These are phyloP conservation scores for Trapa bicornis DNA, from an alignment of 345 rosid species.

Conservation along the genomic window DNA sequence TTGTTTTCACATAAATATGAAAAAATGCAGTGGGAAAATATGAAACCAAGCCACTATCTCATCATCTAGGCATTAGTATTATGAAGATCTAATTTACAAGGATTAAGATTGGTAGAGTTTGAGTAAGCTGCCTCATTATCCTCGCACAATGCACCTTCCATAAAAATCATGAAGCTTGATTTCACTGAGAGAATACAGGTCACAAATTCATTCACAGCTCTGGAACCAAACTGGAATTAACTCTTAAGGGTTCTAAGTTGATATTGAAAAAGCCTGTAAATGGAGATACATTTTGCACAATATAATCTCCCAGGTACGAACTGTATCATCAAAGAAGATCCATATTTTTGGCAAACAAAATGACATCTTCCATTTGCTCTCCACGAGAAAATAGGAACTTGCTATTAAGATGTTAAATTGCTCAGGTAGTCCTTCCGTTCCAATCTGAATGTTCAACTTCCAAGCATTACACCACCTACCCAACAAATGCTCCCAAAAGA, in stretches of 20 bases:
- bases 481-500: not conserved
- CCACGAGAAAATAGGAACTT: no score
- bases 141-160: not conserved
- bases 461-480: no score
- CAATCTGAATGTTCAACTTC: no score
- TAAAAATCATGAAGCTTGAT: not conserved
- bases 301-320: not conserved
- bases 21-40: not conserved
- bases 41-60: not conserved
- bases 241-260: not conserved
- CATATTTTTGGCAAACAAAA: not conserved
- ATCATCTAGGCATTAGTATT: not conserved
- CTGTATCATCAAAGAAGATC: not conserved
- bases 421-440: not conserved
- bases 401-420: not conserved
- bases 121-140: not conserved
- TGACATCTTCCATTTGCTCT: not conserved
- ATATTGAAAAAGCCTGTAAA: not conserved
- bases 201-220: not conserved
- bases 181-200: not conserved
- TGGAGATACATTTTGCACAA: no score
- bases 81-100: not conserved
- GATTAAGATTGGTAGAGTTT: no score
- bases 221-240: not conserved
- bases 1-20: not conserved